phyloP scores from a whole-genome alignment of 2,329 filamentous ascomycete species.

The Phialophora verrucosa region DNA sequence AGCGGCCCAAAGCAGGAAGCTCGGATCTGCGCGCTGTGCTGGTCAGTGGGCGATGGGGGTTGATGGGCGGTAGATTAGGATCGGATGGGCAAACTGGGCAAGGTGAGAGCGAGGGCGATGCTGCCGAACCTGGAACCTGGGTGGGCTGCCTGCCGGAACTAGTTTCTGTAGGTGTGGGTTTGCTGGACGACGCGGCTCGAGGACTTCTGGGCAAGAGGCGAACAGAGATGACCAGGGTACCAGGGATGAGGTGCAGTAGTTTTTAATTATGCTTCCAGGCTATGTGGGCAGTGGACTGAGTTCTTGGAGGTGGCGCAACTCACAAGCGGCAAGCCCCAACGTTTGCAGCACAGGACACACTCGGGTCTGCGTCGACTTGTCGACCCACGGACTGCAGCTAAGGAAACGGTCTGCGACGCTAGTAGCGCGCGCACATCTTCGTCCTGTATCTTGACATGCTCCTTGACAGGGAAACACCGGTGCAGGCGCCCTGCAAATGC shows the following conservation, averaged over 20 bases:
- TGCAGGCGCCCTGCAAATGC: neutral
- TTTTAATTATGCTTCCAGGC: constrained; percentile 20
- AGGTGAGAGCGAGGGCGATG: constrained; percentile 16
- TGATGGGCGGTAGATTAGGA: constrained; percentile 14
- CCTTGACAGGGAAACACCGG: neutral
- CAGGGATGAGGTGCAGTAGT: constrained; percentile 28
- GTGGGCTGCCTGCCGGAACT: constrained; percentile 12
- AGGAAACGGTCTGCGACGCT: constrained; percentile 24
- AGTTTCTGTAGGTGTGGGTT: constrained; percentile 24
- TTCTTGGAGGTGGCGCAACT: constrained; percentile 32
- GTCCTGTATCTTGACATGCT: neutral
- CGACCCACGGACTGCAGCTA: constrained; percentile 33
- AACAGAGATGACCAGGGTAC: constrained; percentile 22
- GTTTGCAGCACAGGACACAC: constrained; percentile 10
- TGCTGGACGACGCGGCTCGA: constrained; percentile 34
- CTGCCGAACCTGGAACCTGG: constrained; percentile 16
- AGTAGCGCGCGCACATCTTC: constrained; percentile 28
- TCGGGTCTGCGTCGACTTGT: constrained; percentile 21
- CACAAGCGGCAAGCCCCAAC: constrained; percentile 9
- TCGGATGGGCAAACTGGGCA: constrained; percentile 22
- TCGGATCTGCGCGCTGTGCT: constrained; percentile 36
- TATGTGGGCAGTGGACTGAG: constrained; percentile 32
- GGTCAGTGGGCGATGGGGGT: constrained; percentile 21
- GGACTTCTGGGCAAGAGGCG: constrained; percentile 24
- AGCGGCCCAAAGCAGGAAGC: constrained; percentile 34